phyloP scores from a whole-genome alignment of 2,329 filamentous ascomycete species.

The Aspergillus quadricinctus region DNA sequence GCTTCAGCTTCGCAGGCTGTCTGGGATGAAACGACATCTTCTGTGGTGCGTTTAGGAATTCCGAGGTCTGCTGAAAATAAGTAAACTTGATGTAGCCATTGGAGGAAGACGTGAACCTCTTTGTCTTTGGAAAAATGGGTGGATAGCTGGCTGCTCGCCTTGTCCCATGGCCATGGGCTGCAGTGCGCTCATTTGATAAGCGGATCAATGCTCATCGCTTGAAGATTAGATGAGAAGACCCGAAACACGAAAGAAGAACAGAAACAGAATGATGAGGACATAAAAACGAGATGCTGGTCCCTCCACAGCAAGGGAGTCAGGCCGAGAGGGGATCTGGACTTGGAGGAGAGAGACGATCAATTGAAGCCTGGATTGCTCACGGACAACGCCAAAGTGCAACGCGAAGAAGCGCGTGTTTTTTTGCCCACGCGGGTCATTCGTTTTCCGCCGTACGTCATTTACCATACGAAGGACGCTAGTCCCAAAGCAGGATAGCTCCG shows the following conservation, averaged over 20 bases:
- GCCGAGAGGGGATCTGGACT: neutral
- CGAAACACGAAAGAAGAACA: neutral
- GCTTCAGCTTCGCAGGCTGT: neutral
- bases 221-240: neutral
- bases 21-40: constrained; percentile 3
- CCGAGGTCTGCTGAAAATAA: constrained; percentile 18
- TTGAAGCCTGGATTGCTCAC: constrained; percentile 6
- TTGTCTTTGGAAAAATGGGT: constrained; percentile 39
- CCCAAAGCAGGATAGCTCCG: constrained; percentile 1
- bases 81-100: constrained; percentile 1
- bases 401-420: constrained; percentile 20
- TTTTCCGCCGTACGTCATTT: constrained; percentile 14
- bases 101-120: constrained; percentile 29
- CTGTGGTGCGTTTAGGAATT: constrained; percentile 4
- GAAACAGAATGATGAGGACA: neutral
- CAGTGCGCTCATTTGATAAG: constrained; percentile 23
- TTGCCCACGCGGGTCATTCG: constrained; percentile 5
- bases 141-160: constrained; percentile 34
- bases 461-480: neutral
- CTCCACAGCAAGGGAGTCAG: neutral
- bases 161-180: constrained; percentile 36
- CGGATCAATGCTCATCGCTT: constrained; percentile 18
- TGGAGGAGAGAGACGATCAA: constrained; percentile 2
- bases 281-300: neutral
- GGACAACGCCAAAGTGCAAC: constrained; percentile 8